These are phyloP conservation scores for Pyracantha coccinea DNA, from an alignment of 331 rosid species.

Conservation along the genomic window DNA sequence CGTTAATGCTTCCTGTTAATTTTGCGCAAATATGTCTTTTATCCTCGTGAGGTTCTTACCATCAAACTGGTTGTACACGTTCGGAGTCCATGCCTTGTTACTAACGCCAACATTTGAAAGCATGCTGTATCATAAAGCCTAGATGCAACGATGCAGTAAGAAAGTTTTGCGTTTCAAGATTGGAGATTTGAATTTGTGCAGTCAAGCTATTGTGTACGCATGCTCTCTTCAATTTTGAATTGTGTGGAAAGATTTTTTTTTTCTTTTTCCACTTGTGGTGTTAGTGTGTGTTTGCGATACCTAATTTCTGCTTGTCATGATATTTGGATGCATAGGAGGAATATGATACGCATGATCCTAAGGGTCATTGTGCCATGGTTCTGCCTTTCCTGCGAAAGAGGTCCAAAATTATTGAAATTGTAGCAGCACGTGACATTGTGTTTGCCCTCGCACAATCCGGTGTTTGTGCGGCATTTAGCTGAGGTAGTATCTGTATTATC, in stretches of 20 bases:
- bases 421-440: slow-evolving; percentile 90
- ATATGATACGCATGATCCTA: slow-evolving; percentile 96
- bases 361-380: slow-evolving; percentile 81
- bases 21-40: neutral
- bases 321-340: slow-evolving; percentile 55
- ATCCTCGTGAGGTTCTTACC: neutral
- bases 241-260: too few relatives aligned
- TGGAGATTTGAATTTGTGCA: neutral
- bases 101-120: neutral
- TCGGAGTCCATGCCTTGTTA: neutral
- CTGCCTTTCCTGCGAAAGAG: slow-evolving; percentile 86
- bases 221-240: too few relatives aligned
- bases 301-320: slow-evolving; percentile 2
- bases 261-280: neutral
- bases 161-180: neutral
- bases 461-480: slow-evolving; percentile 97
- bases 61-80: neutral
- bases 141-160: neutral
- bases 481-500: slow-evolving; percentile 43
- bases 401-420: slow-evolving; percentile 90
- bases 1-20: neutral
- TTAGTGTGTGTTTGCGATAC: neutral
- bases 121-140: neutral
- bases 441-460: slow-evolving; percentile 99
- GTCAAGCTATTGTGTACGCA: neutral